phyloP scores from a whole-genome alignment of 371 early-diverging fungal genomes.

The Apophysomyces trapeziformis region DNA sequence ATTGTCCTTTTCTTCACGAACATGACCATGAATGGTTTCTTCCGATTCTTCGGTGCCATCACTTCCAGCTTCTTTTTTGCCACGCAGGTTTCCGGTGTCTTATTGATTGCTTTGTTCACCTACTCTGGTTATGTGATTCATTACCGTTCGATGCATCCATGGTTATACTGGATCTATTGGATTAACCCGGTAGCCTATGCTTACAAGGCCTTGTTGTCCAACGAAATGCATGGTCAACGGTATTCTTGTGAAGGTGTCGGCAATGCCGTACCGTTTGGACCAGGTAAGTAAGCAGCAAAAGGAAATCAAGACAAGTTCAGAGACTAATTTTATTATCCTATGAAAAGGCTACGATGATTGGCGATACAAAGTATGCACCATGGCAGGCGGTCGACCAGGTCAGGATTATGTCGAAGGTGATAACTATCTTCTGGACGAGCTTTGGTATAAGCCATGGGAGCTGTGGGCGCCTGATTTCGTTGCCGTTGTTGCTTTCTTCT shows the following conservation, averaged over 20 bases:
- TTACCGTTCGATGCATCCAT: constrained; percentile 46
- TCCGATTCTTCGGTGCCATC: constrained; percentile 52
- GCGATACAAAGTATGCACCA: constrained; percentile 56
- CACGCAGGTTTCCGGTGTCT: constrained; percentile 44
- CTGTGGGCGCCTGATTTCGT: constrained; percentile 60
- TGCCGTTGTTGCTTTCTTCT: constrained; percentile 45
- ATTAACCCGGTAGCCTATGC: constrained; percentile 72
- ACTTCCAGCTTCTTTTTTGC: constrained; percentile 50
- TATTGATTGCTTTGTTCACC: constrained; percentile 50
- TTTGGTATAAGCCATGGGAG: constrained; percentile 38
- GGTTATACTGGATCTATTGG: constrained; percentile 61
- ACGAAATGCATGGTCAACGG: constrained; percentile 60
- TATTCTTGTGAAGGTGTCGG: constrained; percentile 48
- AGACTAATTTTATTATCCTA: no score
- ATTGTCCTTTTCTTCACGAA: constrained; percentile 33
- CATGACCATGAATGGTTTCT: constrained; percentile 48
- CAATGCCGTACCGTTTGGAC: constrained; percentile 46
- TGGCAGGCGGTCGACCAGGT: constrained; percentile 57
- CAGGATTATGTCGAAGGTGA: constrained; percentile 51
- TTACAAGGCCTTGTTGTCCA: constrained; percentile 60
- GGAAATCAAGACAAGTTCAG: no score
- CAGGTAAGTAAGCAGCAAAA: constrained; percentile 13
- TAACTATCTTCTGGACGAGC: constrained; percentile 50
- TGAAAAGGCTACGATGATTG: constrained; percentile 36
- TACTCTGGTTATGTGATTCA: constrained; percentile 52